phyloP scores from a whole-genome alignment of 495 filamentous ascomycete genomes.

The Chaetomium cochliodes region DNA sequence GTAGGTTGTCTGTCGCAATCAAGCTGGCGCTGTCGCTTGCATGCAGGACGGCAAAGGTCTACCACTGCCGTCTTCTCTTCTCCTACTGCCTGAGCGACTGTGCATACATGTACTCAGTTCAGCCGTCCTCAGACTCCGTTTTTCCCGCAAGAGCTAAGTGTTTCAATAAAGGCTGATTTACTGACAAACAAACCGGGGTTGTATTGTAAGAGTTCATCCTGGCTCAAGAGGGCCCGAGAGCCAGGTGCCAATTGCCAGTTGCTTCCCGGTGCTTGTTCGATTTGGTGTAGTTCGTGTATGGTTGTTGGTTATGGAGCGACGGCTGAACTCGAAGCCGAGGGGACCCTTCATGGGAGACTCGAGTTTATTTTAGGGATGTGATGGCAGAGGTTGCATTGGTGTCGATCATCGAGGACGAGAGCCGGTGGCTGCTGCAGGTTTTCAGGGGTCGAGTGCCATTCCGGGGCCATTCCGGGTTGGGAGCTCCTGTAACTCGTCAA shows the following conservation, averaged over 20 bases:
- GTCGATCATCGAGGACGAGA: background rate
- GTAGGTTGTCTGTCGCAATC: background rate
- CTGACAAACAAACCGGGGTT: background rate
- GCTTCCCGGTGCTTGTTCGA: too few species aligned
- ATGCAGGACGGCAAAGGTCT: background rate
- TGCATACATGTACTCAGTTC: too few species aligned
- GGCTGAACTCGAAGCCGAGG: too few species aligned
- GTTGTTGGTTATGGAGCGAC: too few species aligned
- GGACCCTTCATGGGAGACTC: background rate
- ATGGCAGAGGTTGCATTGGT: slow-evolving; percentile 1
- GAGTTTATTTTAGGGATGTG: slow-evolving; percentile 2
- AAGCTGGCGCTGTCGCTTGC: background rate
- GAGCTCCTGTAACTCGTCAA: too few species aligned
- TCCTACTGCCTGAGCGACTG: background rate
- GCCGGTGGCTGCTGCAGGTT: background rate
- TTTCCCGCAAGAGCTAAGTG: slow-evolving; percentile 2
- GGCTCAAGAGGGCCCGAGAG: background rate
- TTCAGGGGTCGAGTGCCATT: too few species aligned
- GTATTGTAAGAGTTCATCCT: background rate
- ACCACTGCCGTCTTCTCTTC: background rate
- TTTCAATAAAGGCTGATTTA: slow-evolving; percentile 25
- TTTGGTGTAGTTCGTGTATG: too few species aligned
- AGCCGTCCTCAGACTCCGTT: background rate
- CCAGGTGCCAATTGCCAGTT: background rate
- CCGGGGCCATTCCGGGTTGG: too few species aligned